These are phyloP conservation scores for Didymosphaeria variabile DNA, from an alignment of 2,329 filamentous ascomycete genomes.

Conservation along the genomic window DNA sequence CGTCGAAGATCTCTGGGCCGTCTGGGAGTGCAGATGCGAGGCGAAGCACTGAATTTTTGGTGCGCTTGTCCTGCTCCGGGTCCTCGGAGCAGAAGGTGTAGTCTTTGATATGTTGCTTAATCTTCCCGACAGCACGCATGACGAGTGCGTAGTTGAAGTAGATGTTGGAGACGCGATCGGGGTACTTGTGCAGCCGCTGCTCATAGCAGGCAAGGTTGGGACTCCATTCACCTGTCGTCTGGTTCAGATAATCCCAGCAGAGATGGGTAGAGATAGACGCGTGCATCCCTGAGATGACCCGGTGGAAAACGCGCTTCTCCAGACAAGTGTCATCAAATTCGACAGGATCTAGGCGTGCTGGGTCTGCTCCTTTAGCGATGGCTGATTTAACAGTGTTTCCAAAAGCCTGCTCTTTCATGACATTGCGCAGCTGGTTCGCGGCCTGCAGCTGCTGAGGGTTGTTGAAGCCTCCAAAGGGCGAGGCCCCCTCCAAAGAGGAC, in stretches of 20 bases:
- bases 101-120: slow-evolving; percentile 79
- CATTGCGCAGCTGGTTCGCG: slow-evolving; percentile 67
- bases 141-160: slow-evolving; percentile 99
- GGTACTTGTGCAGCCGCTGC: slow-evolving; percentile 80
- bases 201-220: slow-evolving; percentile 92
- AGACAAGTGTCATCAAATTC: slow-evolving; percentile 91
- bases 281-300: slow-evolving; percentile 96
- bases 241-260: slow-evolving; percentile 95
- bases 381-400: slow-evolving; percentile 68
- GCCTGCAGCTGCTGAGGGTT: slow-evolving; percentile 61
- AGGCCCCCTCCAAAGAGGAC: slow-evolving; percentile 48
- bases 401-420: slow-evolving; percentile 68
- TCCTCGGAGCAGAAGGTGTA: slow-evolving; percentile 97
- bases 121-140: slow-evolving; percentile 87
- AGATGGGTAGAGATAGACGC: slow-evolving; percentile 96
- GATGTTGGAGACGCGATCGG: slow-evolving; percentile 93
- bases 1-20: slow-evolving; percentile 84
- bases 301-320: slow-evolving; percentile 98
- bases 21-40: slow-evolving; percentile 76
- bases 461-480: slow-evolving; percentile 53
- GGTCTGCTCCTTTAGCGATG: slow-evolving; percentile 60
- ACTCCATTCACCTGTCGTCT: slow-evolving; percentile 91
- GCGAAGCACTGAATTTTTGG: slow-evolving; percentile 81
- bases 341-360: slow-evolving; percentile 69
- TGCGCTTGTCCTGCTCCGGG: slow-evolving; percentile 76